Evolutionary conservation across 306 rosid species (phyloP), one percentile per base, ranked within the genome.

Genomic region (Cajanus cajan): DNA sequence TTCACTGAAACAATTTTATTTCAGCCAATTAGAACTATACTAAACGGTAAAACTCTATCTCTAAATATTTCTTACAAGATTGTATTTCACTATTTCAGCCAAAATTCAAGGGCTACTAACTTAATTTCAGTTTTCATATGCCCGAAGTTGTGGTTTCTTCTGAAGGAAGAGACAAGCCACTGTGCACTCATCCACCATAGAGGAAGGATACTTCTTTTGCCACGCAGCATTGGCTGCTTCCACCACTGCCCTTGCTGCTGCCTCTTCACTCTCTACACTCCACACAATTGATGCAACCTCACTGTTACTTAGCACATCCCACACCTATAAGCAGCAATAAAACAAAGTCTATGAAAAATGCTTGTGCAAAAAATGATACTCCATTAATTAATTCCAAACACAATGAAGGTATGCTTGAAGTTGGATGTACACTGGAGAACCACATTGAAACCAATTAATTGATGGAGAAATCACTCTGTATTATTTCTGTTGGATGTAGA

Each of bases 241-340:
- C 59, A 85, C 92, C 52, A 90, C 92, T 22, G 73, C 84, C 80
- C 47, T 81, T 0, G 96, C 93, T 0, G 94, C 91, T n/a, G 43
- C 87, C 68, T 88, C 87, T 84, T 87, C 87, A 25, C 41, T 86
- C 7, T 67, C 77, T 5, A 82, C 88, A 58, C 13, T 82, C 91
- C 91, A 90, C 66, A 86, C 93, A 71, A 87, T 82, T 18, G 94
- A 72, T 22, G 85, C 89, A 62, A 90, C 96, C 80, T 87, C 68
- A 2, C 66, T 18, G 80, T 89, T 93, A 47, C 89, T 88, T 13
- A 93, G 79, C 70, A 93, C 93, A 70, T 93, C 96, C 96, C 97
- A 89, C 16, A 93, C 92, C 97, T 88, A 45, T 6, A 50, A 41
- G 18, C 16, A 36, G 0, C n/a, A n/a, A n/a, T n/a, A 12, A 31